phyloP scores from a whole-genome alignment of 331 rosid genomes.

The Ulmus americana region DNA sequence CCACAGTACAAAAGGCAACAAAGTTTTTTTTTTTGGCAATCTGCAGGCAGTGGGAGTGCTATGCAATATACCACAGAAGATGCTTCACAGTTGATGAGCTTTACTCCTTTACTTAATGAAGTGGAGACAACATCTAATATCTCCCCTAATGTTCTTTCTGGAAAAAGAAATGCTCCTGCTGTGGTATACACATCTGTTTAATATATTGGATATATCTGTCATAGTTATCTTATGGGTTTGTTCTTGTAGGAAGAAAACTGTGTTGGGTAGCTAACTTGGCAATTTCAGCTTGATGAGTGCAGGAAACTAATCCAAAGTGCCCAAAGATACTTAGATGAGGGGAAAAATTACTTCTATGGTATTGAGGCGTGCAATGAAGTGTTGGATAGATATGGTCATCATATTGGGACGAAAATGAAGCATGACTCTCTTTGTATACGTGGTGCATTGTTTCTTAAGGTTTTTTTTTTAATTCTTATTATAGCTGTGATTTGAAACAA shows the following conservation, averaged over 20 bases:
- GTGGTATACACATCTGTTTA: constrained; percentile 34
- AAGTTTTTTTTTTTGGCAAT: constrained; percentile 13
- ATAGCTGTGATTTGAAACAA: constrained; percentile 3
- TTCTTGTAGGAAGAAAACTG: background rate
- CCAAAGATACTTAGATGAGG: constrained; percentile 50
- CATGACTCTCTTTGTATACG: constrained; percentile 66
- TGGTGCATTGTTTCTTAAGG: constrained; percentile 80
- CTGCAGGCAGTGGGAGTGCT: constrained; percentile 55
- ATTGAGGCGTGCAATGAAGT: constrained; percentile 90
- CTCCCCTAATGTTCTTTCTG: constrained; percentile 37
- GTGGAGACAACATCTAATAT: constrained; percentile 39
- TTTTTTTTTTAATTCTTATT: constrained; percentile 26
- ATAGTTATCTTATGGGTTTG: background rate
- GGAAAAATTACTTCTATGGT: constrained; percentile 45
- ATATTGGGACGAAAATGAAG: constrained; percentile 44
- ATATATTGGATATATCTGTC: background rate
- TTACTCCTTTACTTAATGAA: constrained; percentile 50
- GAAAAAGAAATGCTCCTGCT: constrained; percentile 29
- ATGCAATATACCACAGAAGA: constrained; percentile 79
- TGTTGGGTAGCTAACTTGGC: constrained; percentile 28
- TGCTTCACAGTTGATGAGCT: constrained; percentile 54
- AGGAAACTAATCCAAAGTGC: constrained; percentile 60
- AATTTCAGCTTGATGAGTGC: constrained; percentile 72
- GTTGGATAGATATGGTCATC: constrained; percentile 53
- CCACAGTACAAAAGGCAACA: background rate